Base-by-base conservation (phyloP, 2,329 filamentous ascomycete species). In the Cytospora piceicola region DNA sequence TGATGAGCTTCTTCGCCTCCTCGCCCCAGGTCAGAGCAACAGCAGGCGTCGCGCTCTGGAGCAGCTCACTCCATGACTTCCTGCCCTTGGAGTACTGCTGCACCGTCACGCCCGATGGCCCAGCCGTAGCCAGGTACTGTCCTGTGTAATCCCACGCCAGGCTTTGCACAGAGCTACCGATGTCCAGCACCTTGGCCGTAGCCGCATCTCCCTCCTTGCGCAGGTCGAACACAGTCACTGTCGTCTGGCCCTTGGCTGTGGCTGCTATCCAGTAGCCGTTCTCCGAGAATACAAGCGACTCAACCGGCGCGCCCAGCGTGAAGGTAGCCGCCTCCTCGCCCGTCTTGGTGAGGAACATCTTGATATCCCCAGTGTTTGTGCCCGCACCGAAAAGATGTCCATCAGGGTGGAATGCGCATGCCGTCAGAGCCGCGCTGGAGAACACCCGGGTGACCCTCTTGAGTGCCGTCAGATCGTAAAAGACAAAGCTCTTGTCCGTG, bases 221-320 rank as follows among this genome's bases (percentile, higher is more conserved):
- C 67, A 99, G 83, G 77, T 98, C 94, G 83, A 96, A 98, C 63
- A 98, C 88, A 12, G 91, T 91, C 46, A 97, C 89, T 29, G 84
- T 89, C 27, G 88, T 91, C 70, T 93, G 91, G 34, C 88, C 89
- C 76, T 93, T 89, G 66, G 90, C 88, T 9, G 90, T 89, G 6
- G 93, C 91, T 1, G 94, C 94, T 69, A 99, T 89, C 92, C 94
- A 98, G 72, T 92, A 97, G 29, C 95, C 95, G 72, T 99, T 99
- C 77, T 99, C 95, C 0, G 94, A 97, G 79, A 99, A 99, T 66
- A 86, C 84, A 51, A 99, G 80, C 14, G 88, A 86, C 72, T 91
- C 87, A 3, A 97, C 85, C 0, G 93, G 88, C 0, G 88, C 87
- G 9, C 85, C 86, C 1, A 90, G 79, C 24, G 79, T 81, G 77